These are phyloP conservation scores for Endotrypanum monterogeii DNA, from an alignment of 208 protist genomes.

Conservation along the genomic window DNA sequence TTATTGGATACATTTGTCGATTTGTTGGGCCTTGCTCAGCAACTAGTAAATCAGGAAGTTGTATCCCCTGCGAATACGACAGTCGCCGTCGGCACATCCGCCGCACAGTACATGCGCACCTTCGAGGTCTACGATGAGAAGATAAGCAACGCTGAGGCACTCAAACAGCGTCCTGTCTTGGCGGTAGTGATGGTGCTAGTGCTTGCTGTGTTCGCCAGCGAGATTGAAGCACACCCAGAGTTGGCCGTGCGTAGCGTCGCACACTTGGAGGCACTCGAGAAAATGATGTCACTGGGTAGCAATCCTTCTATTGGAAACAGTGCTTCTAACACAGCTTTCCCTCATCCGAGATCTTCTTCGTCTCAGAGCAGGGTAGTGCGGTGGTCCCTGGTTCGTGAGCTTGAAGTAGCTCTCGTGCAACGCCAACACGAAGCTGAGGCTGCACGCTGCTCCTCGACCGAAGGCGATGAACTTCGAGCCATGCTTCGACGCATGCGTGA, in stretches of 20 bases:
- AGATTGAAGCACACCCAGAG: conserved; percentile 17
- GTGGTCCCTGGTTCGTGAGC: conserved; percentile 32
- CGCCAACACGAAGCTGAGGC: conserved; percentile 60
- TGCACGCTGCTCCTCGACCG: conserved; percentile 19
- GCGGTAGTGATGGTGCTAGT: conserved; percentile 48
- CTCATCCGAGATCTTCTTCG: neutral
- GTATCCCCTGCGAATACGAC: neutral
- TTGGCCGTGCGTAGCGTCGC: conserved; percentile 36
- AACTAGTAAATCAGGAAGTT: conserved; percentile 24
- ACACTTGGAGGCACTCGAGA: conserved; percentile 37
- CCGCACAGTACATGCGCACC: neutral
- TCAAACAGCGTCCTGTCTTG: conserved; percentile 41
- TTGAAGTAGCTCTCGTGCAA: conserved; percentile 47
- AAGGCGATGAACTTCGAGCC: conserved; percentile 16
- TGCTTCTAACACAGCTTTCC: neutral
- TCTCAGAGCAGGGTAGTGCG: conserved; percentile 6
- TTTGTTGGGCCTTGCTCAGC: conserved; percentile 24
- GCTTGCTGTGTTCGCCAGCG: conserved; percentile 40
- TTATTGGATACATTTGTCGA: conserved; percentile 27
- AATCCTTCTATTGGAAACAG: neutral
- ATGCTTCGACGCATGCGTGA: conserved; percentile 23
- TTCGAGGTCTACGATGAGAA: conserved; percentile 32
- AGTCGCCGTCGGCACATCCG: neutral
- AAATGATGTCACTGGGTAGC: conserved; percentile 5
- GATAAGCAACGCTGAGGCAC: conserved; percentile 8